A percentile compares a stretch with the other conserved stretches of the same genome.
Conservation (phyloP, 345 rosid species). For the Ailanthus altissimus region DNA sequence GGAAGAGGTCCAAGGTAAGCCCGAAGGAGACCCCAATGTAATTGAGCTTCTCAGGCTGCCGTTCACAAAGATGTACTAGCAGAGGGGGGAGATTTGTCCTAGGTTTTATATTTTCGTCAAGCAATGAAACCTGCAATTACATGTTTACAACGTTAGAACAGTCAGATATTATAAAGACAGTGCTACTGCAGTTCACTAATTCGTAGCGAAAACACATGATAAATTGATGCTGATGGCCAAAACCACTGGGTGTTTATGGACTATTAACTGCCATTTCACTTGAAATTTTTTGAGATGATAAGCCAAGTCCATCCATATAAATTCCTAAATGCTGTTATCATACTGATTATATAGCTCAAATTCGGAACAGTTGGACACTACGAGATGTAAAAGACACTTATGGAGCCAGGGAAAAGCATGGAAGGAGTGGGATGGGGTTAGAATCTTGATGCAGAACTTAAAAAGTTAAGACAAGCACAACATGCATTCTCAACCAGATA, state of each 20-base stretch:
- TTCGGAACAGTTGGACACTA: background rate
- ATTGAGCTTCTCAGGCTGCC: slow-evolving; percentile 82
- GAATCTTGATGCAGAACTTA: background rate
- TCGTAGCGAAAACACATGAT: background rate
- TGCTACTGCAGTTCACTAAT: background rate
- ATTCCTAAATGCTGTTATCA: background rate
- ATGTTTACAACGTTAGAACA: slow-evolving; percentile 6
- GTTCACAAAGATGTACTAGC: slow-evolving; percentile 74
- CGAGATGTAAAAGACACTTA: background rate
- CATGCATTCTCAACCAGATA: background rate
- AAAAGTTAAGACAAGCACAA: background rate
- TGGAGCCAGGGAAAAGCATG: background rate
- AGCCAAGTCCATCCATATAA: background rate
- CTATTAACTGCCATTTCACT: background rate
- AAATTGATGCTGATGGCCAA: background rate
- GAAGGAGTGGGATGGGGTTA: too few relatives aligned
- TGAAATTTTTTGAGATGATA: background rate
- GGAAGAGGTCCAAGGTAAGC: slow-evolving; percentile 90
- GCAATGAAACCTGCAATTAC: slow-evolving; percentile 70
- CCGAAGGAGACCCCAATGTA: slow-evolving; percentile 97
- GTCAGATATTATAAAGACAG: background rate
- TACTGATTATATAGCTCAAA: background rate
- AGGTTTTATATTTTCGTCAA: slow-evolving; percentile 82
- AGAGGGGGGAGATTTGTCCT: slow-evolving; percentile 82
- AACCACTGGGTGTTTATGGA: background rate